phyloP scores from a whole-genome alignment of 1,284 basidiomycete species.

The Schizophyllum commune region DNA sequence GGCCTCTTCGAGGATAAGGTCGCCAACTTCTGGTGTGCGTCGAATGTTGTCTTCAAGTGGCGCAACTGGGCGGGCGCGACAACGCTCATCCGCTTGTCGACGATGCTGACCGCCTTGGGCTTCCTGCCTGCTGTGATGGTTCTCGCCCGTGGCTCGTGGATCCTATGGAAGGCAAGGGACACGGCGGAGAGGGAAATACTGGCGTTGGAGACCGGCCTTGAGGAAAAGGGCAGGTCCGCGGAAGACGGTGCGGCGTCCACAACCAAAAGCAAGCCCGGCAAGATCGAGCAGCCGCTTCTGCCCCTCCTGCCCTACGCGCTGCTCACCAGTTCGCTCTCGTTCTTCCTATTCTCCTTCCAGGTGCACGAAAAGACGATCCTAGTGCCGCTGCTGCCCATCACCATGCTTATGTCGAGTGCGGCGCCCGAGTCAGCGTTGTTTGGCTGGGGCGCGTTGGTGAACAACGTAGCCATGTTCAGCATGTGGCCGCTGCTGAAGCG shows the following conservation, averaged over 20 bases:
- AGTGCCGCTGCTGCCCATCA: slow-evolving; percentile 81
- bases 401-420: slow-evolving; percentile 66
- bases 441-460: slow-evolving; percentile 73
- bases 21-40: slow-evolving; percentile 92
- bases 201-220: no score
- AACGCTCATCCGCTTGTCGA: slow-evolving; percentile 49
- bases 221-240: background rate
- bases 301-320: slow-evolving; percentile 67
- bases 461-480: slow-evolving; percentile 87
- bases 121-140: slow-evolving; percentile 57
- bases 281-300: slow-evolving; percentile 19
- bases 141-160: slow-evolving; percentile 40
- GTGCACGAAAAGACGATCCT: slow-evolving; percentile 93
- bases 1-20: slow-evolving; percentile 97
- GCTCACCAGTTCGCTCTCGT: slow-evolving; percentile 72
- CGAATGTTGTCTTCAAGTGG: slow-evolving; percentile 87
- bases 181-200: slow-evolving; percentile 3
- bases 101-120: slow-evolving; percentile 52
- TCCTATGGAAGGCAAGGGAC: slow-evolving; percentile 8
- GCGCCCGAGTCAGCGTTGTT: slow-evolving; percentile 56
- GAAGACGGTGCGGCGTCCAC: background rate
- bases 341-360: slow-evolving; percentile 94
- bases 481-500: slow-evolving; percentile 86
- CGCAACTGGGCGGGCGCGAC: slow-evolving; percentile 41
- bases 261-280: background rate